Evolutionary conservation across 2,329 filamentous ascomycete genomes (phyloP), one percentile per base, ranked within the genome.

Genomic region (Cephalotrichum gorgonifer): DNA sequence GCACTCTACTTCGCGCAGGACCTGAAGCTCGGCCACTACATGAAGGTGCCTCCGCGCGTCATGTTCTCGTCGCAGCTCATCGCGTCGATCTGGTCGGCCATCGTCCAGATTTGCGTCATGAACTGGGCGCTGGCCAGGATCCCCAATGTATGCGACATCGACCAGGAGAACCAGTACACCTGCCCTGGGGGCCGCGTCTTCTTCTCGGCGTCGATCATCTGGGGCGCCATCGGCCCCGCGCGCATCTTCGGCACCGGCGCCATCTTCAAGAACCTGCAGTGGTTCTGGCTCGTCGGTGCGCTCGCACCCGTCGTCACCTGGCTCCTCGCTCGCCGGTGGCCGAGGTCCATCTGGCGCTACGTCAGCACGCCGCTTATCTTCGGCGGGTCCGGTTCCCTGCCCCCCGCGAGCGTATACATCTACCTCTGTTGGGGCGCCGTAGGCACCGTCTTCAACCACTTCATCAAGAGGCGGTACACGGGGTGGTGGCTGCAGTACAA

Each of bases 401-500:
- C 84, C 9, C 84, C 85, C 0, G 85, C 85, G 0, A 85, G 81
- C 0, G 77, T 81, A 0, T 78, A 85, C 54, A 86, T 79, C 54
- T 88, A 86, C 58, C 75, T 85, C 42, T 77, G 77, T 58, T 88
- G 85, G 85, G 83, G 78, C 4, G 60, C 79, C 25, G 78, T 85
- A 6, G 85, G 85, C 8, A 73, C 76, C 44, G 54, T 82, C 31
- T 88, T 88, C 68, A 86, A 87, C 64, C 83, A 75, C 57, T 79
- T 72, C 56, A 76, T 88, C 60, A 77, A 78, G 60, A 73, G 80
- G 51, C 73, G 76, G 53, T 83, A 75, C 64, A 76, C 73, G 4
- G 83, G 81, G 30, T 88, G 84, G 85, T 88, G 85, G 85, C 69
- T 84, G 62, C 79, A 83, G 62, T 88, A 86, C 68, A 88, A 88